phyloP scores from a whole-genome alignment of 306 rosid genomes.

The Corylus avellana region DNA sequence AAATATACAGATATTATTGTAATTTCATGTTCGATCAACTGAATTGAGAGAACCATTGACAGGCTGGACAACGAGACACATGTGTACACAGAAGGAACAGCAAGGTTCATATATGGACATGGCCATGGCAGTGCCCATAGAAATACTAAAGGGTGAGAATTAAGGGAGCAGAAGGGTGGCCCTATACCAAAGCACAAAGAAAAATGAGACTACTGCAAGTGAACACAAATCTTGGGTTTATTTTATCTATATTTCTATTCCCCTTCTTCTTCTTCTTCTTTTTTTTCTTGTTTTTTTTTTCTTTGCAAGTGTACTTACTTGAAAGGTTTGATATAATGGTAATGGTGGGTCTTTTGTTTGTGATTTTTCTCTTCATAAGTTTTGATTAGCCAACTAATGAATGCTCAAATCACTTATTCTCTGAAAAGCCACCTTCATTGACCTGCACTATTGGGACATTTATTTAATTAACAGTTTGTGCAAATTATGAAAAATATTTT shows the following conservation, averaged over 20 bases:
- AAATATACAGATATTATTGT: background rate
- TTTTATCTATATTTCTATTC: slow-evolving; percentile 32
- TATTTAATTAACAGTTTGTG: too few relatives aligned
- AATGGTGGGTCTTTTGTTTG: slow-evolving; percentile 11
- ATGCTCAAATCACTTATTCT: too few relatives aligned
- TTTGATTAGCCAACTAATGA: background rate
- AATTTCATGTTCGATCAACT: background rate
- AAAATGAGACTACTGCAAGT: slow-evolving; percentile 10
- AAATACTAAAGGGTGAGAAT: slow-evolving; percentile 43
- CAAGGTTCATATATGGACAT: slow-evolving; percentile 92
- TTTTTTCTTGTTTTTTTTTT: background rate
- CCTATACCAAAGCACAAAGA: slow-evolving; percentile 35
- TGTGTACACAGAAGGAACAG: slow-evolving; percentile 87
- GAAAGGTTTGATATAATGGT: slow-evolving; percentile 36
- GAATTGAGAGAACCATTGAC: slow-evolving; percentile 21
- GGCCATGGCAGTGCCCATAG: slow-evolving; percentile 69
- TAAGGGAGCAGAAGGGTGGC: slow-evolving; percentile 15
- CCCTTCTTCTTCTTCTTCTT: background rate
- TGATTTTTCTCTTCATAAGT: background rate
- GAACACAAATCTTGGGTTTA: slow-evolving; percentile 34
- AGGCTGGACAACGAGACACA: slow-evolving; percentile 88
- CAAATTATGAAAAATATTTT: too few relatives aligned
- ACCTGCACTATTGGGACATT: too few relatives aligned
- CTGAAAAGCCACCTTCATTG: too few relatives aligned
- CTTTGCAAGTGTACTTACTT: slow-evolving; percentile 50